These are phyloP conservation scores for Chlorophyllum brunneum DNA, from an alignment of 768 basidiomycete genomes.

Conservation along the genomic window DNA sequence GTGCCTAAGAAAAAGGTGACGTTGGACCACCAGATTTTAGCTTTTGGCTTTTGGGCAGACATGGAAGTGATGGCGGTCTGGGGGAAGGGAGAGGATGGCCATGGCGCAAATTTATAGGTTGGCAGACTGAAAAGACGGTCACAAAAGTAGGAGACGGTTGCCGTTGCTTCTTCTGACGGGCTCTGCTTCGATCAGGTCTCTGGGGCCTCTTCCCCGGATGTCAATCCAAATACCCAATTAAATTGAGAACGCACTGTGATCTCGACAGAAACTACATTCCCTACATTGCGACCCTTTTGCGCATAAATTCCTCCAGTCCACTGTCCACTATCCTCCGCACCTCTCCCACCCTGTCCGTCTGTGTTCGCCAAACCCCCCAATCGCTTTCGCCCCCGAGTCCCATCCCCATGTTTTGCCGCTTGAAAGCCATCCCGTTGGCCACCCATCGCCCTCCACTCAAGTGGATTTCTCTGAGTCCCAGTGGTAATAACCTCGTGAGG, in stretches of 20 bases:
- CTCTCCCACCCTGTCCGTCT: slow-evolving; percentile 43
- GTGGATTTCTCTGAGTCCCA: slow-evolving; percentile 67
- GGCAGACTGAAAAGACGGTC: too few relatives aligned
- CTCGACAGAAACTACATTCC: background rate
- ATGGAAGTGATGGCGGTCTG: background rate
- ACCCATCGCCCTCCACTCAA: slow-evolving; percentile 70
- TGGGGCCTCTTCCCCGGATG: background rate
- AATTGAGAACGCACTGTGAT: background rate
- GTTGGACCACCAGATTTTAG: slow-evolving; percentile 62
- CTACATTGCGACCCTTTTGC: background rate
- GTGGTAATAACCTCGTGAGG: slow-evolving; percentile 46
- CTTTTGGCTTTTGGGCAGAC: slow-evolving; percentile 9
- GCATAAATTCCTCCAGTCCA: slow-evolving; percentile 23
- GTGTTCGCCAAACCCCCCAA: slow-evolving; percentile 70
- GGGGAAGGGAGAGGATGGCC: background rate
- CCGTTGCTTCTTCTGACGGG: background rate
- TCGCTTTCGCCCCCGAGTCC: slow-evolving; percentile 49
- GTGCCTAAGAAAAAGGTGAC: slow-evolving; percentile 50
- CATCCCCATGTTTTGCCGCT: slow-evolving; percentile 65
- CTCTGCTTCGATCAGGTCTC: background rate
- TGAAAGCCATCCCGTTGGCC: slow-evolving; percentile 46
- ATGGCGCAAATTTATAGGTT: background rate
- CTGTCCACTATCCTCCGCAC: slow-evolving; percentile 48
- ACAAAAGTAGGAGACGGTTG: background rate
- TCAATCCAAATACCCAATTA: background rate